Percentiles rank a stretch among this genome's conserved stretches.
Evolutionary conservation across 805 yeast genomes (phyloP).

Genomic region (Lipomyces japonicus): DNA sequence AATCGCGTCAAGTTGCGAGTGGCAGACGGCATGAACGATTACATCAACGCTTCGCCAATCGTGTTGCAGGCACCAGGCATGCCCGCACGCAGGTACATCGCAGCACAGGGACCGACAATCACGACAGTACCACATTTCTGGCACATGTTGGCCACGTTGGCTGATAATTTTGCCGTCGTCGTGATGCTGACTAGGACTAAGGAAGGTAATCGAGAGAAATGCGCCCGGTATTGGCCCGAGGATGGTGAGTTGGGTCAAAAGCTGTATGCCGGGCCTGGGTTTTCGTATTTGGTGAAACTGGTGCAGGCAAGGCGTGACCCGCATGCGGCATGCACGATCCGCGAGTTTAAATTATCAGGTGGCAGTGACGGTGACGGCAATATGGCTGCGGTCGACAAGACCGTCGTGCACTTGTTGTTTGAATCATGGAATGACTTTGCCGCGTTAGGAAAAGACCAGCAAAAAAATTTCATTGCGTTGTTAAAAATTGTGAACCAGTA

Average conservation of each 20-base stretch:
- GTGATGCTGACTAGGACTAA: conserved; percentile 73
- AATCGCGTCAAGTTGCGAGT: conserved; percentile 57
- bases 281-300: conserved; percentile 5
- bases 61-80: conserved; percentile 37
- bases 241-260: conserved; percentile 36
- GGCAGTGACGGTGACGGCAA: conserved; percentile 27
- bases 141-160: conserved; percentile 65
- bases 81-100: conserved; percentile 36
- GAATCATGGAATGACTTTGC: conserved; percentile 83
- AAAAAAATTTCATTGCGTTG: conserved; percentile 54
- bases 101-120: conserved; percentile 71
- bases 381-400: conserved; percentile 20
- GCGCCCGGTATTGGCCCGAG: conserved; percentile 75
- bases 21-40: conserved; percentile 42
- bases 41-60: conserved; percentile 84
- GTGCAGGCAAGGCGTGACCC: background rate
- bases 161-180: conserved; percentile 59
- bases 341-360: conserved; percentile 4
- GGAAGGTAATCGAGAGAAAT: conserved; percentile 77
- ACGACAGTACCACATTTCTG: conserved; percentile 80
- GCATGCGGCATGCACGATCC: conserved; percentile 26
- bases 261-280: conserved; percentile 1
- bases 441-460: conserved; percentile 46
- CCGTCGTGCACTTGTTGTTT: conserved; percentile 62
- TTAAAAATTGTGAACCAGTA: conserved; percentile 43